A percentile compares a stretch with the other conserved stretches of the same genome.
Conservation (phyloP, 768 basidiomycete species). For the Tubosaeta sp. region DNA sequence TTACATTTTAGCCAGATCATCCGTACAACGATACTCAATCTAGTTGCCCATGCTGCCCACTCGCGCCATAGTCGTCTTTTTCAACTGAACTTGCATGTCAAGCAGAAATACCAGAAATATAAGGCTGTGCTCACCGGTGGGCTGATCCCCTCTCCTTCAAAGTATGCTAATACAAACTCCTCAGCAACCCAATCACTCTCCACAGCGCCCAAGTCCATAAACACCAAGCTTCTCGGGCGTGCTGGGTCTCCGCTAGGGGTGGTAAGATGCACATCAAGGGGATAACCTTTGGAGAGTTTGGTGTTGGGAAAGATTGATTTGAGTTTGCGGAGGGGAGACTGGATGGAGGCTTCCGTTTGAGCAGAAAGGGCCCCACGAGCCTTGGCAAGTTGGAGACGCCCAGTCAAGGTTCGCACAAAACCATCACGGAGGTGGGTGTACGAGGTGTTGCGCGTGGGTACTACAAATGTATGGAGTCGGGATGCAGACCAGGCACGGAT, state of each 20-base stretch:
- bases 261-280: constrained; percentile 66
- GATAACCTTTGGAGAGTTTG: constrained; percentile 58
- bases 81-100: constrained; percentile 22
- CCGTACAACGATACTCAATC: no score
- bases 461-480: constrained; percentile 32
- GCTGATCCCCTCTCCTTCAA: constrained; percentile 66
- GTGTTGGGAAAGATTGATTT: constrained; percentile 75
- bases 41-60: constrained; percentile 21
- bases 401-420: constrained; percentile 69
- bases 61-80: constrained; percentile 22
- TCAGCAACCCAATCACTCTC: constrained; percentile 73
- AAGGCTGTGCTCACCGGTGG: constrained; percentile 50
- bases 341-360: constrained; percentile 53
- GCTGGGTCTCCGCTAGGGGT: constrained; percentile 45
- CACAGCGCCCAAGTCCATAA: constrained; percentile 69
- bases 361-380: constrained; percentile 51
- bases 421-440: constrained; percentile 81
- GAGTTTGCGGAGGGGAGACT: constrained; percentile 64
- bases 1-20: background rate
- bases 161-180: constrained; percentile 71
- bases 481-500: background rate
- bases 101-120: background rate
- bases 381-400: constrained; percentile 50
- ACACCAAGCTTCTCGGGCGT: constrained; percentile 51
- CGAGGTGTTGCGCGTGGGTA: constrained; percentile 76